phyloP scores from a whole-genome alignment of 768 basidiomycete genomes.

The Crassisporium funariophilum region DNA sequence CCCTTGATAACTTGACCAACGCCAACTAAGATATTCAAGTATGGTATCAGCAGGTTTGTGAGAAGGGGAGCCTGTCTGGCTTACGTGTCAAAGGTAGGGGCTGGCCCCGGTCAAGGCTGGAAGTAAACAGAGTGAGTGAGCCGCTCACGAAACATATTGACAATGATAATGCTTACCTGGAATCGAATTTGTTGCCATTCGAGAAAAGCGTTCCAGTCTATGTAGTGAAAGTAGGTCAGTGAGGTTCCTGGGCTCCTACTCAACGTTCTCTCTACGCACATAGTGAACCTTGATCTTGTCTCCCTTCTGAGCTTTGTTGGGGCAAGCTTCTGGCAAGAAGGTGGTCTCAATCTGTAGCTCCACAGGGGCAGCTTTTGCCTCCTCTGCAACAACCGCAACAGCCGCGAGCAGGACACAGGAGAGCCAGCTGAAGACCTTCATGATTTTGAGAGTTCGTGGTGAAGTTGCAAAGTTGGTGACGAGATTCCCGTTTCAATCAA shows the following conservation, averaged over 20 bases:
- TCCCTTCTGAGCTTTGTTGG: slow-evolving; percentile 55
- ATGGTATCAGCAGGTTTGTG: not conserved
- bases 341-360: slow-evolving; percentile 68
- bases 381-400: slow-evolving; percentile 43
- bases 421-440: slow-evolving; percentile 55
- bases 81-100: slow-evolving; percentile 81
- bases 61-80: slow-evolving; percentile 26
- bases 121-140: not conserved
- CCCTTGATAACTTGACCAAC: slow-evolving; percentile 81
- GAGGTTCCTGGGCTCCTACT: not conserved
- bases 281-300: slow-evolving; percentile 79
- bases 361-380: slow-evolving; percentile 37
- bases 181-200: slow-evolving; percentile 86
- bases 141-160: not conserved
- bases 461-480: not conserved
- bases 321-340: slow-evolving; percentile 58
- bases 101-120: slow-evolving; percentile 67
- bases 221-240: not conserved
- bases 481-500: not conserved
- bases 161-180: slow-evolving; percentile 72
- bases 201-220: slow-evolving; percentile 82
- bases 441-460: slow-evolving; percentile 28
- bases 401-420: slow-evolving; percentile 50
- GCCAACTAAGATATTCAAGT: slow-evolving; percentile 54
- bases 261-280: slow-evolving; percentile 38